Evolutionary conservation across 768 basidiomycete species (phyloP).

Genomic region (Cystofilobasidium bisporidii): DNA sequence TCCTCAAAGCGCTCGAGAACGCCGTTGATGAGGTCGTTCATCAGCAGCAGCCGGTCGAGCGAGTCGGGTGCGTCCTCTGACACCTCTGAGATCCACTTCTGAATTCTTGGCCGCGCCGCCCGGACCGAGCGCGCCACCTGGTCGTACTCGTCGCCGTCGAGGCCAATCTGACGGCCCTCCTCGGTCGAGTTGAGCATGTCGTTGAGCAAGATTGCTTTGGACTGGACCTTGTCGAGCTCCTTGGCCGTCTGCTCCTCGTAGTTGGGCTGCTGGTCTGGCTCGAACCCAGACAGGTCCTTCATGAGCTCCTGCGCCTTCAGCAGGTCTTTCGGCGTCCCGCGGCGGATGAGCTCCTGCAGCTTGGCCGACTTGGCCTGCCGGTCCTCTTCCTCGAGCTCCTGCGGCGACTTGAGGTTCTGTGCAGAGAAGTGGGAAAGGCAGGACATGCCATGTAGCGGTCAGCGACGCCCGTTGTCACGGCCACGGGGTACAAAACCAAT

Average conservation of each 20-base stretch:
- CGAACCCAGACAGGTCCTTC: slow-evolving; percentile 88
- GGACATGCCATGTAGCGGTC: too few relatives aligned
- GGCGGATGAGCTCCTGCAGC: slow-evolving; percentile 92
- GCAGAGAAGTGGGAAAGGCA: too few relatives aligned
- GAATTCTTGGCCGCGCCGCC: slow-evolving; percentile 80
- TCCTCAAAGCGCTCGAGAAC: slow-evolving; percentile 83
- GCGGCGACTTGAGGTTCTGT: slow-evolving; percentile 90
- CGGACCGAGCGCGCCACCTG: slow-evolving; percentile 80
- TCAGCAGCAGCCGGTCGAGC: slow-evolving; percentile 84
- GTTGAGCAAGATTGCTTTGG: slow-evolving; percentile 87
- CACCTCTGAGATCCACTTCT: slow-evolving; percentile 95
- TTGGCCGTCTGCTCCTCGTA: slow-evolving; percentile 80
- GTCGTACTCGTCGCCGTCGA: slow-evolving; percentile 81
- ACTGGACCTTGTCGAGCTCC: slow-evolving; percentile 88
- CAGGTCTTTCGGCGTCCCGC: slow-evolving; percentile 90
- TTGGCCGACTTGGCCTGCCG: slow-evolving; percentile 90
- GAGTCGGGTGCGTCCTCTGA: slow-evolving; percentile 81
- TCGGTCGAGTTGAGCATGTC: slow-evolving; percentile 95
- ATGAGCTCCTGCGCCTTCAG: slow-evolving; percentile 94
- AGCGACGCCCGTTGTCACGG: too few relatives aligned
- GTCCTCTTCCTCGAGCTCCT: slow-evolving; percentile 92
- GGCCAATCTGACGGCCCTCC: slow-evolving; percentile 63
- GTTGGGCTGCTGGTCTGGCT: slow-evolving; percentile 88
- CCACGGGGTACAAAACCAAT: too few relatives aligned
- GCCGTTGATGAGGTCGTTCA: slow-evolving; percentile 95